Conservation (phyloP, 1,284 basidiomycete genomes). For the Malassezia psittaci region DNA sequence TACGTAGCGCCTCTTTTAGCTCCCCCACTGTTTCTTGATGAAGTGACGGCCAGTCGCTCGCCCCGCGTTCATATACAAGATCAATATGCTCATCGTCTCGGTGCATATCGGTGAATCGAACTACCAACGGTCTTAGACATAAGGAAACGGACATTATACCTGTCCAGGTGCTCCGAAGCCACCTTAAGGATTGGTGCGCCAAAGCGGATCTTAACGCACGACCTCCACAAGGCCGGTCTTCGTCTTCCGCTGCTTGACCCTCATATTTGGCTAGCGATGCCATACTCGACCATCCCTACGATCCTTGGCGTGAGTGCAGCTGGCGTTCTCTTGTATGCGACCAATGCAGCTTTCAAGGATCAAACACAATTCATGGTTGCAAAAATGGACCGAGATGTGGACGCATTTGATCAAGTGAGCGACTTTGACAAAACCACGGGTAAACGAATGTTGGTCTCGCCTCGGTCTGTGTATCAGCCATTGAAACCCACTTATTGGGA, state of each 20-base stretch:
- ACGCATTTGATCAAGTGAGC: slow-evolving; percentile 3
- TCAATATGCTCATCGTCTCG: slow-evolving; percentile 14
- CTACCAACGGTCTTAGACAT: slow-evolving; percentile 12
- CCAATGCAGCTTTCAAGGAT: slow-evolving; percentile 12
- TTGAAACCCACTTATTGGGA: slow-evolving; percentile 16
- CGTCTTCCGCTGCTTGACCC: neutral
- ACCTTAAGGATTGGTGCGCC: too few species aligned
- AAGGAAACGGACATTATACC: neutral
- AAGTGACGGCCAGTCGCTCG: slow-evolving; percentile 4
- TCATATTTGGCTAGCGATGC: neutral
- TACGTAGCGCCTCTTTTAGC: slow-evolving; percentile 6
- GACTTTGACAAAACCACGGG: slow-evolving; percentile 9
- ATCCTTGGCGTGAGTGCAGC: slow-evolving; percentile 7
- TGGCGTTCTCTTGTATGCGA: slow-evolving; percentile 10
- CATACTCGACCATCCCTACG: slow-evolving; percentile 8
- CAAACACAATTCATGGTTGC: slow-evolving; percentile 14
- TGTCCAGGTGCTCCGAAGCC: too few species aligned
- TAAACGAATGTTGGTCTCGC: neutral
- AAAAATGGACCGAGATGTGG: slow-evolving; percentile 2
- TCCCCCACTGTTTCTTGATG: slow-evolving; percentile 10
- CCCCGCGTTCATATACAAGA: slow-evolving; percentile 9
- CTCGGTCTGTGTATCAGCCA: slow-evolving; percentile 7
- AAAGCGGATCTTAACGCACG: neutral
- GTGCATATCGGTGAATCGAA: slow-evolving; percentile 14
- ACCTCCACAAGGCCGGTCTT: slow-evolving; percentile 6